phyloP scores from a whole-genome alignment of 106 monocot genomes.

The Amphibolis antarctica region DNA sequence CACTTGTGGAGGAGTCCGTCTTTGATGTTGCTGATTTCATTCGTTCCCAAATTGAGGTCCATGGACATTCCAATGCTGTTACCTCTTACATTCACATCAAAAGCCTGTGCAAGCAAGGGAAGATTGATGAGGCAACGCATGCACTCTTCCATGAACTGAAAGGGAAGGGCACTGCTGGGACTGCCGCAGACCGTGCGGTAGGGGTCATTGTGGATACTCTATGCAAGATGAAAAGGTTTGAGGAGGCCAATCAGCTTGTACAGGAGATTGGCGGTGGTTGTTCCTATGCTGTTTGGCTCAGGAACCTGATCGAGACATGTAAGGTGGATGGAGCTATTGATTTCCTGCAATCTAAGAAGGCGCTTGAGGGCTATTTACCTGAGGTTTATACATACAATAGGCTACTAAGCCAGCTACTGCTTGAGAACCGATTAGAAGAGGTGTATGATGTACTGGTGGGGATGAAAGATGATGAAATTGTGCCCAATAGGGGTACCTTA shows the following conservation, averaged over 20 bases:
- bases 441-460: conserved; percentile 63
- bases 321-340: conserved; percentile 32
- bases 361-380: conserved; percentile 32
- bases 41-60: conserved; percentile 19
- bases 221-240: conserved; percentile 38
- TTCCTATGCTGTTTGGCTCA: conserved; percentile 37
- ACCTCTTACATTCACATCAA: conserved; percentile 53
- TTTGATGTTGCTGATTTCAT: conserved; percentile 52
- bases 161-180: not conserved
- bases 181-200: conserved; percentile 6
- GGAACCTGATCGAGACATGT: conserved; percentile 25
- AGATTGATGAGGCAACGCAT: conserved; percentile 36
- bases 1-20: conserved; percentile 54
- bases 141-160: conserved; percentile 27
- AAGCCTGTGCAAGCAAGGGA: conserved; percentile 43
- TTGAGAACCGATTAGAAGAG: conserved; percentile 34
- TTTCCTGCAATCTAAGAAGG: conserved; percentile 48
- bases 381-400: conserved; percentile 34
- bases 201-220: conserved; percentile 38
- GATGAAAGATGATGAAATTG: conserved; percentile 67
- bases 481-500: conserved; percentile 51
- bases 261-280: conserved; percentile 32
- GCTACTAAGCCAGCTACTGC: conserved; percentile 34
- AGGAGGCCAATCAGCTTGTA: conserved; percentile 38
- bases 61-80: conserved; percentile 26